phyloP scores from a whole-genome alignment of 306 rosid species.

The Corylus avellana region DNA sequence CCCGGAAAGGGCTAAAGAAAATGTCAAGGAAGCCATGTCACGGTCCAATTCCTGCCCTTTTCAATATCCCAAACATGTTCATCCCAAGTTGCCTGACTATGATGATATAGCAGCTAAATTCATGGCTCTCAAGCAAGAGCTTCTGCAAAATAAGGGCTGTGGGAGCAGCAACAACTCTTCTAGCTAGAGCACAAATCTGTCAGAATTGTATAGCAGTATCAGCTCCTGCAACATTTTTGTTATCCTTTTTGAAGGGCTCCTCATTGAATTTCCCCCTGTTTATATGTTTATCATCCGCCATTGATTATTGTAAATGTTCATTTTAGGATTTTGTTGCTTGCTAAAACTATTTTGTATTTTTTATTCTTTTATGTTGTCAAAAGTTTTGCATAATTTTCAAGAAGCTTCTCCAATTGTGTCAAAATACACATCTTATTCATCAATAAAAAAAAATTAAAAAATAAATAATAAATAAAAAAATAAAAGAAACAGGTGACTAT shows the following conservation, averaged over 20 bases:
- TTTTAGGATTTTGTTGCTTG: no score
- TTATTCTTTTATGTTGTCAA: no score
- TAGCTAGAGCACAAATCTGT: slow-evolving; percentile 8
- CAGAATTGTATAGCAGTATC: background rate
- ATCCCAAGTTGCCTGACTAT: slow-evolving; percentile 77
- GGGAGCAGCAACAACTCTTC: background rate
- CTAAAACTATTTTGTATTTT: no score
- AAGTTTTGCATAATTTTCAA: background rate
- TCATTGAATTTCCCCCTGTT: slow-evolving; percentile 1
- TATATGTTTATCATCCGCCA: background rate
- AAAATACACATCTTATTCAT: no score
- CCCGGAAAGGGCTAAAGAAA: slow-evolving; percentile 35
- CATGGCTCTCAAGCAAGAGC: slow-evolving; percentile 59
- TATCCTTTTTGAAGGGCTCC: slow-evolving; percentile 1
- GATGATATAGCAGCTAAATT: slow-evolving; percentile 68
- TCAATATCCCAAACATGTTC: slow-evolving; percentile 61
- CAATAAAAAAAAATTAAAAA: no score
- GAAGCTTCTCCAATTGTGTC: no score
- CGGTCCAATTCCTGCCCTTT: slow-evolving; percentile 61
- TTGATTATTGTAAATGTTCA: background rate
- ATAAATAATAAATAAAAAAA: no score
- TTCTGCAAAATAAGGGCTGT: slow-evolving; percentile 28
- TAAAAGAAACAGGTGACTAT: no score
- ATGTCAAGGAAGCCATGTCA: slow-evolving; percentile 34
- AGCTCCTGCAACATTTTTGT: slow-evolving; percentile 9